Conservation (phyloP, 257 asterid species). For the Solanum sparsipilum region DNA sequence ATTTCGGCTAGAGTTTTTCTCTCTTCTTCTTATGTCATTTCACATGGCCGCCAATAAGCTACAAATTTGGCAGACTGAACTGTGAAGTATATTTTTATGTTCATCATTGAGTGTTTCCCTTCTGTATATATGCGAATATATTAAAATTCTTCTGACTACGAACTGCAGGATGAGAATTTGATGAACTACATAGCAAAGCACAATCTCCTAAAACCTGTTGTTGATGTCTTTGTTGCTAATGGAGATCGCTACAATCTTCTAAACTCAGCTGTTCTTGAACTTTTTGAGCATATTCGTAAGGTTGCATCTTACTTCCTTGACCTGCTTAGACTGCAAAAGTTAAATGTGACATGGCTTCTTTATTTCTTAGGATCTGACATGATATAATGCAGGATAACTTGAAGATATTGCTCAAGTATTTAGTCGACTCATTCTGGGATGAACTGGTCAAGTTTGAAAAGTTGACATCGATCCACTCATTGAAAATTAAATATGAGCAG, state of each 20-base stretch:
- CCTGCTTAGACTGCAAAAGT: constrained; percentile 1
- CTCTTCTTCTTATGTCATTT: not conserved
- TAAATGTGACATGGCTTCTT: not conserved
- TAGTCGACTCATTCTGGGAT: constrained; percentile 86
- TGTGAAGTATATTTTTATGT: not conserved
- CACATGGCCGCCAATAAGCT: not conserved
- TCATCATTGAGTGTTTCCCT: not conserved
- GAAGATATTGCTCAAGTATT: constrained; percentile 62
- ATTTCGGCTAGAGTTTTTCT: not conserved
- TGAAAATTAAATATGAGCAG: constrained; percentile 93
- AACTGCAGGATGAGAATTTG: constrained; percentile 88
- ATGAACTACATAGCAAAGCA: constrained; percentile 70
- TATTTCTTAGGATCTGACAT: not conserved
- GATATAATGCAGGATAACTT: constrained; percentile 63
- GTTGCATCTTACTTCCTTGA: constrained; percentile 22
- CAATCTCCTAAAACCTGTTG: constrained; percentile 72
- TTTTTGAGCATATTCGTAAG: constrained; percentile 78
- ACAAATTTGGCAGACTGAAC: not conserved
- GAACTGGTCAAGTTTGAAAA: constrained; percentile 61
- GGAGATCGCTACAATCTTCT: constrained; percentile 92
- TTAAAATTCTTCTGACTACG: not conserved
- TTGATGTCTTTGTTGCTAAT: constrained; percentile 75
- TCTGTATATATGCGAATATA: not conserved
- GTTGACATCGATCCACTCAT: constrained; percentile 50
- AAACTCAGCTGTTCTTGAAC: constrained; percentile 89